phyloP scores from a whole-genome alignment of 1,139 yeast genomes.

The Taphrina confusa region DNA sequence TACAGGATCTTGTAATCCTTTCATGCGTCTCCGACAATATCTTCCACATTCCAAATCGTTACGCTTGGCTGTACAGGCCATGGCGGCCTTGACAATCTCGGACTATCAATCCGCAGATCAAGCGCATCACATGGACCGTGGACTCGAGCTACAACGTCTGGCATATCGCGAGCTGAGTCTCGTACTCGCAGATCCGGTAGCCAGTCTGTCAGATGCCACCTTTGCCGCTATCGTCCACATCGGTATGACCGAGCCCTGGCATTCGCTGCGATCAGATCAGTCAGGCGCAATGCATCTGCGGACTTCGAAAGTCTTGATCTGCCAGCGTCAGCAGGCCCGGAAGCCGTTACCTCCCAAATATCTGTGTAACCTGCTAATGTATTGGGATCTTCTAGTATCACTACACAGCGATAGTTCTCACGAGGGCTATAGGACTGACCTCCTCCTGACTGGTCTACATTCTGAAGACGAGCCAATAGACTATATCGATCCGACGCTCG shows the following conservation, averaged over 20 bases:
- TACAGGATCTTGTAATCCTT: slow-evolving; percentile 31
- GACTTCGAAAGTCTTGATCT: slow-evolving; percentile 31
- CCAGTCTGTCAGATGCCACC: slow-evolving; percentile 30
- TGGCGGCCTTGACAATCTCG: slow-evolving; percentile 30
- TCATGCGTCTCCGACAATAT: slow-evolving; percentile 22
- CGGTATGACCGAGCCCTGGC: slow-evolving; percentile 34
- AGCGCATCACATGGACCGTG: slow-evolving; percentile 29
- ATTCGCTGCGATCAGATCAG: slow-evolving; percentile 27
- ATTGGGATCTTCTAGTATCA: slow-evolving; percentile 29
- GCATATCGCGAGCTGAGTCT: slow-evolving; percentile 28
- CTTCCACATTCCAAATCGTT: slow-evolving; percentile 22
- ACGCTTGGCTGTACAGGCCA: slow-evolving; percentile 25
- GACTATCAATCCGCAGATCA: slow-evolving; percentile 24
- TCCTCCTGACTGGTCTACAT: slow-evolving; percentile 13
- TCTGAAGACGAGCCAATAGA: slow-evolving; percentile 27
- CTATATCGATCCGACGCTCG: slow-evolving; percentile 28
- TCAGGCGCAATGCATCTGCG: slow-evolving; percentile 31
- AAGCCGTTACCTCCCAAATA: slow-evolving; percentile 20
- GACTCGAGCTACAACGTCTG: slow-evolving; percentile 30
- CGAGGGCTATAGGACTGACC: slow-evolving; percentile 19
- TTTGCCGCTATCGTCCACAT: slow-evolving; percentile 32
- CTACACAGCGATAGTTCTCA: slow-evolving; percentile 30
- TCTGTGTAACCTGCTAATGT: slow-evolving; percentile 22
- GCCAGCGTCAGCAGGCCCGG: slow-evolving; percentile 20
- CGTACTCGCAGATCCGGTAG: slow-evolving; percentile 21